Base-by-base conservation (phyloP, 352 stramenopile species). In the Phytophthora sp. region DNA sequence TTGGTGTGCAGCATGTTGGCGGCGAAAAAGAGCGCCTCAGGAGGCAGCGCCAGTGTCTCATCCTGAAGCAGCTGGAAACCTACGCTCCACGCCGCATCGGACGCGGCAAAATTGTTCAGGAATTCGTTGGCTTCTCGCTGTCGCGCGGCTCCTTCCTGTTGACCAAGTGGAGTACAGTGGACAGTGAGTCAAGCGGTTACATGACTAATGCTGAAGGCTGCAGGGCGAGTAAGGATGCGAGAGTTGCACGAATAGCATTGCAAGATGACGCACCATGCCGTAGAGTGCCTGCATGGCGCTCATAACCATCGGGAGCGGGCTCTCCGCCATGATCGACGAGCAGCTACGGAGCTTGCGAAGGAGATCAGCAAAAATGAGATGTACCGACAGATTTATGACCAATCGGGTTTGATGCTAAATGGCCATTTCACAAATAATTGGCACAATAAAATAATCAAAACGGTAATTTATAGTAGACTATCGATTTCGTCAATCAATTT, bases 1-100 rank as follows among this genome's bases (percentile, higher is more conserved):
- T 92, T 92, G 16, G 76, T 71, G 61, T 92, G 84, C 18, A 92
- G 44, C 80, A 92, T 89, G 53, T 89, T 92, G 53, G 84, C 84
- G 0, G 81, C 80, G 41, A 92, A 90, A 71, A 89, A 92, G n/a
- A 89, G 77, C 50, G 72, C 77, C 51, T 89, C 79, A 4, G 70
- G 64, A 24, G 79, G 67, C 44, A 89, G 42, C 21, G 60, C 61
- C 18, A 85, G 67, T 30, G 79, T 66, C 59, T 77, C 60, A 29
- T 91, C 80, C 21, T 77, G 70, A 26, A 91, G 45, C 30, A 91
- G 16, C 50, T 85, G 80, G 27, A 86, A 65, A 1, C 62, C 69
- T 23, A 88, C 71, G 4, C 67, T 63, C 82, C 82, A 91, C 7
- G 80, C 76, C 2, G 73, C 69, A 63, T 90, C 70, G 1, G 75